Percentiles rank a stretch among this genome's conserved stretches.
Conservation (phyloP, 257 asterid species). For the Scutellaria baicalensis region DNA sequence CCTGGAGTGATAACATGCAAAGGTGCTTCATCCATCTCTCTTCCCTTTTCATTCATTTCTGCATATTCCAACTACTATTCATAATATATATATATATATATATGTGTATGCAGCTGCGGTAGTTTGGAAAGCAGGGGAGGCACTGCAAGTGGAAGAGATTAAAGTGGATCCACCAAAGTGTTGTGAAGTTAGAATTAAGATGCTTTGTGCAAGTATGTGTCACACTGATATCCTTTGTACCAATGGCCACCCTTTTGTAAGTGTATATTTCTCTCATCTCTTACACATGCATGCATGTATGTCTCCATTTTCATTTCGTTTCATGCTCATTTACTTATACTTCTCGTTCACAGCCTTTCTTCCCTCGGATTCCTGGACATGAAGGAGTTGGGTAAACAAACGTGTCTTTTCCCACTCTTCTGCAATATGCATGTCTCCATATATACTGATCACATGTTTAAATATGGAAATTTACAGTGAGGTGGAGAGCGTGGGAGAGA, state of each 20-base stretch:
- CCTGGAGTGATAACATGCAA: constrained; percentile 40
- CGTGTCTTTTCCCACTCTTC: not conserved
- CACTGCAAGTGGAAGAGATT: constrained; percentile 38
- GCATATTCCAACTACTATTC: not conserved
- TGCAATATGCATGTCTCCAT: too few species aligned
- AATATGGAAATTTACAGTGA: constrained; percentile 18
- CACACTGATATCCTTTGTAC: constrained; percentile 44
- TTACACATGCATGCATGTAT: too few species aligned
- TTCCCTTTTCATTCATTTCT: not conserved
- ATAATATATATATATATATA: too few species aligned
- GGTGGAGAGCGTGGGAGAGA: constrained; percentile 62
- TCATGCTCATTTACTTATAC: not conserved
- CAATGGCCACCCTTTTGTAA: constrained; percentile 40
- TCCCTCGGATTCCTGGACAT: constrained; percentile 79
- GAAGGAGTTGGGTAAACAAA: constrained; percentile 83
- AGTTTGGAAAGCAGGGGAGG: constrained; percentile 35
- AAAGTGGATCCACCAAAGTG: constrained; percentile 51
- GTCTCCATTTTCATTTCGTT: not conserved
- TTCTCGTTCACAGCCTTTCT: constrained; percentile 41
- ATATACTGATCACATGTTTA: too few species aligned
- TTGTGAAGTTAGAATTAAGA: constrained; percentile 50
- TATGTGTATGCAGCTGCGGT: constrained; percentile 42
- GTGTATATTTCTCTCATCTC: not conserved
- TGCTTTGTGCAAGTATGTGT: constrained; percentile 62
- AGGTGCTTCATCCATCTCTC: constrained; percentile 10